Evolutionary conservation across 2,329 filamentous ascomycete species (phyloP), one percentile per base, ranked within the genome.

Genomic region (Hysterium pulicare): DNA sequence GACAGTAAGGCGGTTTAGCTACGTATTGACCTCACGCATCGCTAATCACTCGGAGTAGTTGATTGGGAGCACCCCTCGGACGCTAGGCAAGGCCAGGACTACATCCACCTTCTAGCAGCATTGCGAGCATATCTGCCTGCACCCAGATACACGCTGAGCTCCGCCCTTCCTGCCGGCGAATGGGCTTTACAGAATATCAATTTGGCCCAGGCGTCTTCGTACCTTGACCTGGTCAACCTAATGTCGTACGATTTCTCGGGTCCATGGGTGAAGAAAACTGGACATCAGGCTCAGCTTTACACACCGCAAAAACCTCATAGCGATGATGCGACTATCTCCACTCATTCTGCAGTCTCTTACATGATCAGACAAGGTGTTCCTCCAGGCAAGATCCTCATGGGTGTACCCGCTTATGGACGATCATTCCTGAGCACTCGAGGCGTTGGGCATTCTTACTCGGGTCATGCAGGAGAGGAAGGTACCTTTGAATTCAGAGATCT

Each of bases 171-270:
- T 3, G 84, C 83, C 9, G 79, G 75, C 31, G 75, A 79, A 59
- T 78, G 79, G 68, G 75, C 83, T 0, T 70, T 93, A 41, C 78
- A 81, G 53, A 75, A 84, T 57, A 86, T 91, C 59, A 79, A 90
- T 58, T 70, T 91, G 9, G 69, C 66, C 17, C 70, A 73, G 43
- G 79, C 83, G 9, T 76, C 83, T 38, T 69, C 78, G 34, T 82
- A 86, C 52, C 73, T 93, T 26, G 86, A 91, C 64, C 76, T 83
- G 48, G 70, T 93, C 62, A 91, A 91, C 62, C 70, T 93, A 26
- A 88, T 86, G 78, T 79, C 86, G 1, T 93, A 90, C 65, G 87
- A 93, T 64, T 87, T 90, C 58, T 82, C 78, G 20, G 86, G 87
- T 1, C 73, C 79, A 3, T 90, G 86, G 86, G 79, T 78, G 1